Evolutionary conservation across 208 protist genomes (phyloP).

Genomic region (Trypanosoma conorhini): DNA sequence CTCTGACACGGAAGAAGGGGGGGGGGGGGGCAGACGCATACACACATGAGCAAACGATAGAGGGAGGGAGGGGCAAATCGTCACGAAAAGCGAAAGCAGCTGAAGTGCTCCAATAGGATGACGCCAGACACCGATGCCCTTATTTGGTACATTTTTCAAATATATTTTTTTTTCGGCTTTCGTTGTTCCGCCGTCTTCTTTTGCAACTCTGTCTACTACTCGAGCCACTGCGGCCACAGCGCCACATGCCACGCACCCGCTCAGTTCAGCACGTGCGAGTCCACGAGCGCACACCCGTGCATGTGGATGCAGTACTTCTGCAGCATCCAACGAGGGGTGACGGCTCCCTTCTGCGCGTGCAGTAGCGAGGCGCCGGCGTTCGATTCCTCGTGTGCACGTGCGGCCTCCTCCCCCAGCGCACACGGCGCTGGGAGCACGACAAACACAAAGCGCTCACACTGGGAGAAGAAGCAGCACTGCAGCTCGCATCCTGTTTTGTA

Average conservation of each 20-base stretch:
- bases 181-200: background rate
- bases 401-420: background rate
- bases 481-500: constrained; percentile 1
- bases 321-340: constrained; percentile 12
- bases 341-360: background rate
- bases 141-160: background rate
- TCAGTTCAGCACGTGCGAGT: constrained; percentile 20
- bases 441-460: constrained; percentile 27
- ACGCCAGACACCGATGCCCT: background rate
- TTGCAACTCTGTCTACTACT: background rate
- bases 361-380: background rate
- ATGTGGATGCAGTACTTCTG: constrained; percentile 25
- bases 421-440: constrained; percentile 18
- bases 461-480: constrained; percentile 27
- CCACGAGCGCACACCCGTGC: constrained; percentile 20
- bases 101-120: background rate
- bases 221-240: background rate
- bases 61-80: background rate
- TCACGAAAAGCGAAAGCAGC: background rate
- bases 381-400: background rate
- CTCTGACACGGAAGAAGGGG: background rate
- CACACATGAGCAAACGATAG: background rate
- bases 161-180: background rate
- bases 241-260: background rate
- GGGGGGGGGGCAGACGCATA: background rate